Evolutionary conservation across 495 filamentous ascomycete genomes (phyloP), one percentile per base, ranked within the genome.

Genomic region (Tuber calosporum): DNA sequence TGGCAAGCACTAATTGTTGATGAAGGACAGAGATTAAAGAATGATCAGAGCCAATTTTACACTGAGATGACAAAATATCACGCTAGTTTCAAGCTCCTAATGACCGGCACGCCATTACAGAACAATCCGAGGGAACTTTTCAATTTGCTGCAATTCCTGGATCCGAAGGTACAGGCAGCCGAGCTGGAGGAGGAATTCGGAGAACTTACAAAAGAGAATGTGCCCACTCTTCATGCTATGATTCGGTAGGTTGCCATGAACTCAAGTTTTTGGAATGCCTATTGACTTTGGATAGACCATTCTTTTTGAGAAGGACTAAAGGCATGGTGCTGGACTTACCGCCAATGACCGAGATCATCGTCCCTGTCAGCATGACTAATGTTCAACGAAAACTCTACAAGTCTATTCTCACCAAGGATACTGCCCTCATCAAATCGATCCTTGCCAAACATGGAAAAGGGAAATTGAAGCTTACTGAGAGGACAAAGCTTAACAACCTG

Each of bases 11-110:
- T 99, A 41, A 87, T 99, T 53, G 93, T 98, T 17, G 96, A 99
- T 79, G 96, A 99, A 84, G 96, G 95, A 19, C 96, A 99, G 79
- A 89, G 96, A 6, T 85, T 99, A 68, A 99, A 99, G 82, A 98
- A 95, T 75, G 94, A 97, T 77, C 89, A 90, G 79, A 93, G 90
- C 62, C 84, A 88, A 15, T 88, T 97, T 5, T 97, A 97, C 82
- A 85, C 84, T 68, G 87, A 90, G 5, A 86, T 99, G 19, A 86
- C 84, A 36, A 83, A 85, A 11, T 86, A 97, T 77, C 92, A 89
- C 34, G 88, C 91, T 45, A 89, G 89, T 0, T 97, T 92, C 80
- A 91, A 92, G 72, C 84, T 96, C 36, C 85, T 99, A 17, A 85
- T 99, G 36, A 98, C 95, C 0, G 93, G 86, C 1, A 99, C 95